Evolutionary conservation across 257 asterid genomes (phyloP), one percentile per base, ranked within the genome.

Genomic region (Penstemon davidsonii): DNA sequence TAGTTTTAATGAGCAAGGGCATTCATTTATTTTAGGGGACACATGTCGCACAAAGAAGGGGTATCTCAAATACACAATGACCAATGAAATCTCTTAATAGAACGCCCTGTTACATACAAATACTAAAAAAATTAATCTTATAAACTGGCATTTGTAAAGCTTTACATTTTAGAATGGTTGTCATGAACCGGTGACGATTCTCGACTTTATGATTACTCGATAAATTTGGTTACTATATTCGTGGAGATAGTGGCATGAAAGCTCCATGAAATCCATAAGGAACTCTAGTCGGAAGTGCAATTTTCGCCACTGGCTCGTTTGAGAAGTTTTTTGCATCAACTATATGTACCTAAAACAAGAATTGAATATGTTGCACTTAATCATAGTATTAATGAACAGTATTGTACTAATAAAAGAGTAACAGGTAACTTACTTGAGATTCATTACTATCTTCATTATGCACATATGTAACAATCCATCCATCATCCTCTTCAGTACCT

Each of bases 241-340:
- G 4, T 52, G 55, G 8, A 62, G n/a, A 8, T 36, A 19, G 0
- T 18, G 82, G 69, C 54, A 84, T 4, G 63, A 82, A 88, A 55
- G 86, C 74, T 69, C 91, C 90, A 73, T 86, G 96, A 65, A 84
- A 86, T 39, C 91, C 96, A 44, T 86, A 88, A 46, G 96, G 96
- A 50, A 88, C 93, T 72, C 93, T 80, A 0, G 72, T 56, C 7
- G 89, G 88, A 40, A 86, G 80, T 3, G 75, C 72, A 2, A 84
- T 79, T 40, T 53, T 80, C 8, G 85, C 85, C 8, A 82, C 59
- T 0, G 93, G 86, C 54, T 79, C 79, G 8, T 39, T 19, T 0
- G 84, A 52, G 54, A 88, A 64, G 5, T 74, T 70, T 76, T 78
- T 84, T 40, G 93, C 80, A 72, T 88, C 91, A 46, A 86, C 60